Conservation (phyloP, 768 basidiomycete genomes). For the Tephrocybe sp. region DNA sequence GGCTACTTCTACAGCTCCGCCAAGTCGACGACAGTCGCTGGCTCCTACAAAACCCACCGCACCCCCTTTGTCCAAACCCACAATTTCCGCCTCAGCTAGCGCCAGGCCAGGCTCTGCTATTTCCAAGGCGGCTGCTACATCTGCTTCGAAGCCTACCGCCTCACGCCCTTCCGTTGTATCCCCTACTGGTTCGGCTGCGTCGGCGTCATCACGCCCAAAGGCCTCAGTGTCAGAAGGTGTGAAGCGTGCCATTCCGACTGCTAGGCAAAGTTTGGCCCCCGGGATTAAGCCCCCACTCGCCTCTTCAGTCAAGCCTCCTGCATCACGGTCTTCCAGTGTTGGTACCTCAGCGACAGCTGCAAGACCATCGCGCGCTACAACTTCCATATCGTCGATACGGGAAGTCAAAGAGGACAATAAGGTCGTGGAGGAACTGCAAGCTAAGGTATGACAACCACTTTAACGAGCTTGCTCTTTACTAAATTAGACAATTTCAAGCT, state of each 20-base stretch:
- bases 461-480: constrained; percentile 1
- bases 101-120: constrained; percentile 37
- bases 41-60: constrained; percentile 38
- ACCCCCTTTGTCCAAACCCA: constrained; percentile 31
- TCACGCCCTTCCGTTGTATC: constrained; percentile 55
- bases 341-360: constrained; percentile 30
- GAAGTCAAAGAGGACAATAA: constrained; percentile 68
- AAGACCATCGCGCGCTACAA: constrained; percentile 45
- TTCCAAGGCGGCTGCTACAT: constrained; percentile 10
- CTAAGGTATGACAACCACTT: constrained; percentile 45
- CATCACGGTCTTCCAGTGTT: constrained; percentile 21
- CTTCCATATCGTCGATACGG: constrained; percentile 73
- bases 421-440: constrained; percentile 55
- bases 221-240: constrained; percentile 68
- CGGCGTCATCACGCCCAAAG: constrained; percentile 56
- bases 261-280: constrained; percentile 42
- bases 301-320: constrained; percentile 30
- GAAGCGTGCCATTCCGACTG: constrained; percentile 41
- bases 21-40: constrained; percentile 45
- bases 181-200: constrained; percentile 50
- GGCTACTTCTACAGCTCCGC: constrained; percentile 31
- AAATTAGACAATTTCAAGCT: constrained; percentile 41
- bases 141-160: constrained; percentile 21
- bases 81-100: constrained; percentile 40
- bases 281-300: constrained; percentile 32